These are phyloP conservation scores for Kalmanozyma brasiliensis DNA, from an alignment of 1,284 basidiomycete genomes.

Conservation along the genomic window DNA sequence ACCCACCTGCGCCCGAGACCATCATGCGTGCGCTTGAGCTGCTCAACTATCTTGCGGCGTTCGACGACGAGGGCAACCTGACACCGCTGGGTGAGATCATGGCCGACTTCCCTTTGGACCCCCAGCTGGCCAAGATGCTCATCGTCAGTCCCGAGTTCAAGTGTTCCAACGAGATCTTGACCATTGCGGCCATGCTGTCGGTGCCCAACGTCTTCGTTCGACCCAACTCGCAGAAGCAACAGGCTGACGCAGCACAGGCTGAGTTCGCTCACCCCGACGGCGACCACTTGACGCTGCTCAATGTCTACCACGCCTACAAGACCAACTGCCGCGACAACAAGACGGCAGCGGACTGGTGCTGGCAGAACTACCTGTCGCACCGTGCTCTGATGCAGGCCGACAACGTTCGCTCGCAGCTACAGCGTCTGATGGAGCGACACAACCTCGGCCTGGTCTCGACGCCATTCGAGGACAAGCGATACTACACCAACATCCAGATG, in stretches of 20 bases:
- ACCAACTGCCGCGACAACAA: slow-evolving; percentile 70
- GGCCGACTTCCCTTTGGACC: slow-evolving; percentile 98
- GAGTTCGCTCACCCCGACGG: slow-evolving; percentile 90
- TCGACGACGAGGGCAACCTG: slow-evolving; percentile 93
- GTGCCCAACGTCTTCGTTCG: slow-evolving; percentile 95
- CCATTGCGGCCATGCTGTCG: slow-evolving; percentile 91
- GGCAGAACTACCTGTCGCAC: slow-evolving; percentile 88
- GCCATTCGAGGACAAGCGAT: slow-evolving; percentile 78
- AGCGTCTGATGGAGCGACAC: slow-evolving; percentile 87
- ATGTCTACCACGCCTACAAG: slow-evolving; percentile 93
- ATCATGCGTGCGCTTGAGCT: slow-evolving; percentile 97
- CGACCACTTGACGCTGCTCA: slow-evolving; percentile 93
- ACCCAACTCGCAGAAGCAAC: slow-evolving; percentile 79
- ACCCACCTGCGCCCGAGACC: slow-evolving; percentile 82
- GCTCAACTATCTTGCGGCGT: slow-evolving; percentile 88
- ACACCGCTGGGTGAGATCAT: slow-evolving; percentile 89
- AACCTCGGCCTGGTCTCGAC: slow-evolving; percentile 81
- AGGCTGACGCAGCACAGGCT: slow-evolving; percentile 92
- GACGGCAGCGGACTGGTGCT: slow-evolving; percentile 77
- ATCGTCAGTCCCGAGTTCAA: slow-evolving; percentile 93
- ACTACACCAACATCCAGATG: slow-evolving; percentile 83
- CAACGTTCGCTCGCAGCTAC: slow-evolving; percentile 91
- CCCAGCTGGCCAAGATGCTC: slow-evolving; percentile 91
- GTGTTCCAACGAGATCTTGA: slow-evolving; percentile 94
- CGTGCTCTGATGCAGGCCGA: slow-evolving; percentile 90